phyloP scores from a whole-genome alignment of 176 grass and related monocot genomes.

The Phragmites australis region DNA sequence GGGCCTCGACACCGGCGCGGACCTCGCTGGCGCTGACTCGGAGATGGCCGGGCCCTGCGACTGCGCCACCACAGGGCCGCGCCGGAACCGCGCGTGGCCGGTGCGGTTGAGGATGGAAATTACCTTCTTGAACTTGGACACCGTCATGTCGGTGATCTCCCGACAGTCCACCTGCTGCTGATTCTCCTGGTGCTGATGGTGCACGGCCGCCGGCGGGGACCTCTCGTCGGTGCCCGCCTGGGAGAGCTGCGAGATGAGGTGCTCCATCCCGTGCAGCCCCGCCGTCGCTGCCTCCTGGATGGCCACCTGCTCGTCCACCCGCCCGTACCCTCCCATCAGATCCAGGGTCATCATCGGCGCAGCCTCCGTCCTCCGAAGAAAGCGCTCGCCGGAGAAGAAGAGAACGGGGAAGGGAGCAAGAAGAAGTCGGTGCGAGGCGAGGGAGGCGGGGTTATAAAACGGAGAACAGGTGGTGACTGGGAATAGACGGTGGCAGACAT shows the following conservation, averaged over 20 bases:
- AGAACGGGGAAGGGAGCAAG: slow-evolving; percentile 1
- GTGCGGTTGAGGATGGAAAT: slow-evolving; percentile 85
- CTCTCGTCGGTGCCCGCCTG: slow-evolving; percentile 35
- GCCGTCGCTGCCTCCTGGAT: slow-evolving; percentile 78
- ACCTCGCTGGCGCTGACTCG: background rate
- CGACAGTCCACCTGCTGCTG: slow-evolving; percentile 48
- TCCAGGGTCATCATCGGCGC: slow-evolving; percentile 48
- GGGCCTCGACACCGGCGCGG: background rate
- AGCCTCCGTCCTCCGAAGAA: background rate
- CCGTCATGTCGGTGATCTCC: slow-evolving; percentile 75
- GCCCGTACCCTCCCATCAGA: slow-evolving; percentile 51
- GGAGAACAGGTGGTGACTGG: background rate
- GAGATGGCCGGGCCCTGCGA: slow-evolving; percentile 19
- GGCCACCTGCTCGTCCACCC: slow-evolving; percentile 64
- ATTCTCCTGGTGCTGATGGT: background rate
- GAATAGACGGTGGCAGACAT: background rate
- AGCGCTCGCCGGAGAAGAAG: background rate
- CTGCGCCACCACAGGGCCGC: slow-evolving; percentile 49
- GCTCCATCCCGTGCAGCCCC: slow-evolving; percentile 69
- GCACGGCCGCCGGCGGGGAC: background rate
- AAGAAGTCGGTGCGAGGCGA: background rate
- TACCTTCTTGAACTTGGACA: slow-evolving; percentile 89
- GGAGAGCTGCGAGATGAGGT: slow-evolving; percentile 69
- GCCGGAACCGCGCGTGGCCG: slow-evolving; percentile 85
- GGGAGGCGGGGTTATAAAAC: slow-evolving; percentile 23